Conservation (phyloP, 2,329 filamentous ascomycete species). For the Cordyceps javanica region DNA sequence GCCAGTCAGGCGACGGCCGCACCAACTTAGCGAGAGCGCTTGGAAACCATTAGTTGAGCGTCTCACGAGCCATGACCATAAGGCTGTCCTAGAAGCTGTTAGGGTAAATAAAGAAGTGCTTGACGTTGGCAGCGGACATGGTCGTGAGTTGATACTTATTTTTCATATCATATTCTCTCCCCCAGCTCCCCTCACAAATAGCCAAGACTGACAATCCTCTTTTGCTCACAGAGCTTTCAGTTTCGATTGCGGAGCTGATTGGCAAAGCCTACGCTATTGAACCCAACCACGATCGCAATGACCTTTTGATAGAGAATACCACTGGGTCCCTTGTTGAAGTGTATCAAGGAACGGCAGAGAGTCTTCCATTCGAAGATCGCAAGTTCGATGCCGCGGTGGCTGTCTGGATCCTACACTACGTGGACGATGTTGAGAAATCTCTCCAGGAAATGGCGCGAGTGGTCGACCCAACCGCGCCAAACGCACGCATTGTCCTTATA, state of each 20-base stretch:
- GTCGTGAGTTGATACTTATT: neutral
- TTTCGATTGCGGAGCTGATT: neutral
- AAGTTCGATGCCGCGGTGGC: constrained; percentile 10
- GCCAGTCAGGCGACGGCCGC: neutral
- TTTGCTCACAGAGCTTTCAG: neutral
- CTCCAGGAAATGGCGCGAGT: constrained; percentile 10
- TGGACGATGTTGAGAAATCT: constrained; percentile 8
- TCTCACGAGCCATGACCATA: neutral
- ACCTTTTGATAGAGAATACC: neutral
- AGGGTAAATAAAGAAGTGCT: neutral
- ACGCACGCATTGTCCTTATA: constrained; percentile 12
- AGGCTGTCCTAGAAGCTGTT: neutral
- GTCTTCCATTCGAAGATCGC: neutral
- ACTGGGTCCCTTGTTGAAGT: neutral
- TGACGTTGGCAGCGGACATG: neutral
- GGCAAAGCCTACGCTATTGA: constrained; percentile 1
- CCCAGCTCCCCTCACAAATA: too few species aligned
- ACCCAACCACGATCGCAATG: neutral
- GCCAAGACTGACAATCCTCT: too few species aligned
- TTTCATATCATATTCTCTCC: neutral
- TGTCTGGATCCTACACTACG: constrained; percentile 9
- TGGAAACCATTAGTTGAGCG: neutral
- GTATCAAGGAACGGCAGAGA: neutral
- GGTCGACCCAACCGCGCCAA: neutral
- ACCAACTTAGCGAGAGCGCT: neutral